phyloP scores from a whole-genome alignment of 2,329 filamentous ascomycete genomes.

The Aspergillus versicolor region DNA sequence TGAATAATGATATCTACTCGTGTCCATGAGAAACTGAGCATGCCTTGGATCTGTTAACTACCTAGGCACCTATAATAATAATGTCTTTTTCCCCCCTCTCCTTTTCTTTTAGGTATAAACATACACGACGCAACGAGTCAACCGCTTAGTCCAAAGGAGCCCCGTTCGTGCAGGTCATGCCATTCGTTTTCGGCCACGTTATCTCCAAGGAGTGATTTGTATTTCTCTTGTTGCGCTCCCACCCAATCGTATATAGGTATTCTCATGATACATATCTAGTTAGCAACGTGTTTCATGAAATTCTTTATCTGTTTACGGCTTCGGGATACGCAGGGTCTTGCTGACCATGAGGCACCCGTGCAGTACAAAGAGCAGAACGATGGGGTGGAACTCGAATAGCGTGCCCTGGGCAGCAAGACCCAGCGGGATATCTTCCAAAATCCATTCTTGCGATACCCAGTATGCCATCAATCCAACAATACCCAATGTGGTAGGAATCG shows the following conservation, averaged over 20 bases:
- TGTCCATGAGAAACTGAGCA: background rate
- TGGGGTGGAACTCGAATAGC: conserved; percentile 77
- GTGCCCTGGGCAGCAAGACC: conserved; percentile 69
- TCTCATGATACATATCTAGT: conserved; percentile 19
- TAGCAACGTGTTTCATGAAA: conserved; percentile 17
- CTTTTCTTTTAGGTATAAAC: background rate
- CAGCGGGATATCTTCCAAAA: conserved; percentile 73
- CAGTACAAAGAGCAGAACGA: conserved; percentile 75
- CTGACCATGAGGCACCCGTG: conserved; percentile 94
- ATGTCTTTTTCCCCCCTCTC: too few species aligned
- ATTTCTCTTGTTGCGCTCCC: conserved; percentile 8
- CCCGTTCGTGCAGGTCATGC: conserved; percentile 7
- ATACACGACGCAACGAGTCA: conserved; percentile 1
- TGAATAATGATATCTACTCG: background rate
- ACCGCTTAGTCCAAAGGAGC: background rate
- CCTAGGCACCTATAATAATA: background rate
- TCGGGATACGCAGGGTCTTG: conserved; percentile 91
- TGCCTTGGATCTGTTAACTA: background rate
- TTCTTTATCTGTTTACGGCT: conserved; percentile 54
- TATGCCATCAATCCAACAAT: conserved; percentile 84
- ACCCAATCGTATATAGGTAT: conserved; percentile 18
- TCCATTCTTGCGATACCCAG: conserved; percentile 80
- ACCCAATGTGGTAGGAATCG: conserved; percentile 84
- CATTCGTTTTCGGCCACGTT: conserved; percentile 15
- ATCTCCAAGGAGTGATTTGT: conserved; percentile 16